These are phyloP conservation scores for Kalaharituber pfeilii DNA, from an alignment of 2,329 filamentous ascomycete genomes.

Conservation along the genomic window DNA sequence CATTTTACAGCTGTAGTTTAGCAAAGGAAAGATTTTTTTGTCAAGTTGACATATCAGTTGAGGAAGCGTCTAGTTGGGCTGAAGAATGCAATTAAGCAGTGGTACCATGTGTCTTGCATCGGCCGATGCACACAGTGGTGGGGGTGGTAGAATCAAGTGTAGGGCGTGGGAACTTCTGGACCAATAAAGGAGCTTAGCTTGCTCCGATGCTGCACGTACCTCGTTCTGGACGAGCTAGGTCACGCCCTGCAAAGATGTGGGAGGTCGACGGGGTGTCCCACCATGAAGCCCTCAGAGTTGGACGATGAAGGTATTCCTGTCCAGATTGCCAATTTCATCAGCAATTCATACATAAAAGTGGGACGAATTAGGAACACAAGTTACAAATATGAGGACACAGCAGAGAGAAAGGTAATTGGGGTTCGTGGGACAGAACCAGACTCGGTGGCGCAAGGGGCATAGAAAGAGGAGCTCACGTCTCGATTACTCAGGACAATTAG, in stretches of 20 bases:
- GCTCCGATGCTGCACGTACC: conserved; percentile 10
- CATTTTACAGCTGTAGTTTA: too few species aligned
- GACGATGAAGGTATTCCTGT: conserved; percentile 17
- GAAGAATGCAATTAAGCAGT: conserved; percentile 3
- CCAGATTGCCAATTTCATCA: too few species aligned
- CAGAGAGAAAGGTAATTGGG: too few species aligned
- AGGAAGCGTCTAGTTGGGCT: conserved; percentile 35
- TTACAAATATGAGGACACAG: too few species aligned
- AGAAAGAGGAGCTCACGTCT: conserved; percentile 37
- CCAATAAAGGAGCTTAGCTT: neutral
- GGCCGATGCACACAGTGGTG: conserved; percentile 3
- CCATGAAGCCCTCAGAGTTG: conserved; percentile 14
- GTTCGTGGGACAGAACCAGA: too few species aligned
- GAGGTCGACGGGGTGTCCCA: conserved; percentile 13
- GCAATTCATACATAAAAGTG: too few species aligned
- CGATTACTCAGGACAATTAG: conserved; percentile 63
- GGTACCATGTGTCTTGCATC: conserved; percentile 1
- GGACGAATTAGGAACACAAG: too few species aligned
- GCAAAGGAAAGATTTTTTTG: too few species aligned
- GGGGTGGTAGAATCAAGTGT: neutral
- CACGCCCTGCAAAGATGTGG: conserved; percentile 16
- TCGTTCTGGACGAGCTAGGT: conserved; percentile 16
- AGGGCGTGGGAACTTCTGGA: neutral
- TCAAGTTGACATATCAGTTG: too few species aligned
- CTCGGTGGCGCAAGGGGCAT: too few species aligned